Base-by-base conservation (phyloP, 1,139 yeast genomes). In the Candida tropicalis region DNA sequence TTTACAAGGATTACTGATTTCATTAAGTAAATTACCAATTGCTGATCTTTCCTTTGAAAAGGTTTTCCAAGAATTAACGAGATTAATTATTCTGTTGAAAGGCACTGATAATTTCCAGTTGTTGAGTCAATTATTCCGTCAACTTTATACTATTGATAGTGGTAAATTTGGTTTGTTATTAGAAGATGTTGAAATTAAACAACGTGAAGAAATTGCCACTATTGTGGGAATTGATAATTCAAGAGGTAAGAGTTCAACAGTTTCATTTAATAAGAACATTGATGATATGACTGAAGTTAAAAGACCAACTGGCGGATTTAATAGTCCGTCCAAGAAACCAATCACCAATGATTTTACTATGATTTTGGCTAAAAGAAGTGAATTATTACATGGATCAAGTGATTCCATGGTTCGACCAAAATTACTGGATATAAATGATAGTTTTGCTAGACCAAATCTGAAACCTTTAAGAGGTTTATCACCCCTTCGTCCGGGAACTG, bases 321-420 rank as follows among this genome's bases (percentile, higher is more conserved):
- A 63, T 17, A 66, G 70, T 1, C 73, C 72, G 1, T 57, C 66
- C 16, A 67, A 68, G 47, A 56, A 54, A 15, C 23, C 38, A 11
- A 55, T 60, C 3, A 56, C 65, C 7, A 33, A 22, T 8, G 76
- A 70, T 40, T 66, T 70, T 41, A 70, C 75, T 1, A 69, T 69
- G 74, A 50, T 70, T 20, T 47, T 66, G 18, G 74, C 75, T 4
- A 48, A 42, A 11, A 36, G 41, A 28, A 34, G 33, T 23, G 45
- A 39, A 12, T 26, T 25, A 23, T 22, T 18, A 32, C 29, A 36
- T 6, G 33, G 12, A n/a, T 6, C 4, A 12, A 17, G 11, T 7
- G 35, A 17, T n/a, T n/a, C n/a, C 4, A 3, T 10, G 22, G 17
- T 13, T 7, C 23, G 33, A 26, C 25, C 33, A 20, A 26, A 36